phyloP scores from a whole-genome alignment of 1,284 basidiomycete species.

The Leccinum fallax region DNA sequence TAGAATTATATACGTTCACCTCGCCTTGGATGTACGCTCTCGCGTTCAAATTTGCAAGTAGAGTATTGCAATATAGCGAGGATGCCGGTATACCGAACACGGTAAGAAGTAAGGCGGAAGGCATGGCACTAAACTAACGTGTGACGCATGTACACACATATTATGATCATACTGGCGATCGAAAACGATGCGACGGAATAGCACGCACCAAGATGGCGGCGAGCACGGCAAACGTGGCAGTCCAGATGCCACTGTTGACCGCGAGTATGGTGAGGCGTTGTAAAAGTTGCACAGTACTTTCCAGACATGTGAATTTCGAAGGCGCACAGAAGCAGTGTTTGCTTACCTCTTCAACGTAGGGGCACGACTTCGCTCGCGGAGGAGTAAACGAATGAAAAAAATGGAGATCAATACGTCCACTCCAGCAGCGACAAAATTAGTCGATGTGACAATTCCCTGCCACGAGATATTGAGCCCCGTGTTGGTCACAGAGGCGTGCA shows the following conservation, averaged over 20 bases:
- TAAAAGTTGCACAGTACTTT: conserved; percentile 11
- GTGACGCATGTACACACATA: not conserved
- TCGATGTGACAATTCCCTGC: not conserved
- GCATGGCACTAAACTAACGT: conserved; percentile 1
- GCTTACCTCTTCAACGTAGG: not conserved
- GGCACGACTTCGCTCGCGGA: not conserved
- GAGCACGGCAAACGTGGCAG: conserved; percentile 15
- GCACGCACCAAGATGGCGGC: conserved; percentile 13
- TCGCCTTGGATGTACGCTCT: not conserved
- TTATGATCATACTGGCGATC: not conserved
- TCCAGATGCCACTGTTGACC: conserved; percentile 21
- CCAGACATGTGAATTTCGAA: not conserved
- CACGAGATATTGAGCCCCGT: not conserved
- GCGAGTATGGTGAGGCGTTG: conserved; percentile 18
- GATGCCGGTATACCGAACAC: not conserved
- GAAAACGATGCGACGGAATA: not conserved
- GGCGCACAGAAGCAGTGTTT: not conserved
- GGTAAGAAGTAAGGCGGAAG: not conserved
- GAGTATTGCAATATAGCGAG: not conserved
- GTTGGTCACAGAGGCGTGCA: not conserved
- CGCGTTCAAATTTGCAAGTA: not conserved
- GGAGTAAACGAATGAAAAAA: not conserved
- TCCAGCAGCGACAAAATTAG: not conserved
- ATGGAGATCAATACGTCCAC: conserved; percentile 3
- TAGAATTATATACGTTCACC: too few species aligned